Conservation (phyloP, 306 rosid genomes). For the Prunus salicina region DNA sequence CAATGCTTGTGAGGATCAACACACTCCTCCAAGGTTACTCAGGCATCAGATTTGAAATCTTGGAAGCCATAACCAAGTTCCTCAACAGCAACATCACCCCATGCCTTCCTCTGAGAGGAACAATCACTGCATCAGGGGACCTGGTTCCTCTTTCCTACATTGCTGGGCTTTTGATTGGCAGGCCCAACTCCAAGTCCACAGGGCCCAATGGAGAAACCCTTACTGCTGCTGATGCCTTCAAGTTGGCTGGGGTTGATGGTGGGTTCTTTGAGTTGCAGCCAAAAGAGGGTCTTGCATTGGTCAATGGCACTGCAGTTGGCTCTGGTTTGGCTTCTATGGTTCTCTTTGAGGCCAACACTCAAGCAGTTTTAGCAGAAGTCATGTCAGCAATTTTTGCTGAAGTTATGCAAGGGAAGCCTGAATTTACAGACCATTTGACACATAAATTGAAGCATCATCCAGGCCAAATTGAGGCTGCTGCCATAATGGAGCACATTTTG, state of each 20-base stretch:
- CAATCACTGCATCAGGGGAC: constrained; percentile 85
- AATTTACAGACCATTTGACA: constrained; percentile 83
- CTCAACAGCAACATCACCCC: constrained; percentile 76
- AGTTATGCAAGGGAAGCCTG: constrained; percentile 89
- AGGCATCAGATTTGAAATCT: constrained; percentile 73
- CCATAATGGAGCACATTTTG: constrained; percentile 90
- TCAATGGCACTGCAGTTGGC: constrained; percentile 93
- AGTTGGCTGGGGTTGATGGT: constrained; percentile 50
- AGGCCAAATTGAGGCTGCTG: constrained; percentile 98
- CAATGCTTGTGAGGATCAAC: constrained; percentile 87
- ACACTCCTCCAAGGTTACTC: constrained; percentile 93
- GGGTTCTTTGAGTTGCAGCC: constrained; percentile 89
- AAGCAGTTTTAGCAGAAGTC: constrained; percentile 55
- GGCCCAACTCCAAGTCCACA: constrained; percentile 73
- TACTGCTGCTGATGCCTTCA: constrained; percentile 58
- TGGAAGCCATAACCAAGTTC: constrained; percentile 76
- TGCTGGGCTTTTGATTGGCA: constrained; percentile 69
- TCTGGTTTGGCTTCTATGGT: constrained; percentile 84
- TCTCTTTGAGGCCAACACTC: constrained; percentile 71
- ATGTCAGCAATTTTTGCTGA: constrained; percentile 80
- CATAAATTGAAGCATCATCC: constrained; percentile 91
- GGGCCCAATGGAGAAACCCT: constrained; percentile 67
- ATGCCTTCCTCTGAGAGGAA: constrained; percentile 78
- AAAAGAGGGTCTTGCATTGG: constrained; percentile 85
- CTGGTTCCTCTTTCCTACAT: constrained; percentile 81